phyloP scores from a whole-genome alignment of 75 land plant species.

The Selaginella moellendorffii region DNA sequence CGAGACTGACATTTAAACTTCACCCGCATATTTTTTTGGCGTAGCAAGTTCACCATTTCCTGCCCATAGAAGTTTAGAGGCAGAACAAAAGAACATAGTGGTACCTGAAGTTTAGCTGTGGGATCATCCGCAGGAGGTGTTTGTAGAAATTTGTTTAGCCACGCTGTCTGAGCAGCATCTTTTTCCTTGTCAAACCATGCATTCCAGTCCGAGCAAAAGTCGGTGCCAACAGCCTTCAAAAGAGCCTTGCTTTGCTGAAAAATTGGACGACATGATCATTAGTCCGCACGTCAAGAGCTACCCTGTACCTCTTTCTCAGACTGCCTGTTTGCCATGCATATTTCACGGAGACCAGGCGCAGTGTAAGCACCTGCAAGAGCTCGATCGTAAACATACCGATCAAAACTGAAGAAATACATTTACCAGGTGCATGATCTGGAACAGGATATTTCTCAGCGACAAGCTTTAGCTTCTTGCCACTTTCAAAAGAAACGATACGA shows the following conservation, averaged over 20 bases:
- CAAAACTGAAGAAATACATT: background rate
- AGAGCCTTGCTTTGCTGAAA: background rate
- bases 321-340: background rate
- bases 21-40: conserved; percentile 1
- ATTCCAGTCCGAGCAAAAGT: background rate
- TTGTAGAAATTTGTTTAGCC: conserved; percentile 56
- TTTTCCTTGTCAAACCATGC: background rate
- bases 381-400: background rate
- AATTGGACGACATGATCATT: background rate
- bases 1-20: background rate
- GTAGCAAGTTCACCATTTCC: background rate
- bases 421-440: background rate
- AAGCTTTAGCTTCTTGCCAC: conserved; percentile 31
- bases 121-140: conserved; percentile 63
- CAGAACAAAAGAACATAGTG: too few species aligned
- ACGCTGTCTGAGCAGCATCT: conserved; percentile 16
- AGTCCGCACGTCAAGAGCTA: background rate
- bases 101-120: conserved; percentile 81
- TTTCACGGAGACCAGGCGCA: conserved; percentile 13
- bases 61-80: background rate
- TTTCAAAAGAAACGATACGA: background rate
- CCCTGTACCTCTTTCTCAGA: background rate
- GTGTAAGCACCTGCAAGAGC: background rate
- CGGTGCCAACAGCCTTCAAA: background rate
- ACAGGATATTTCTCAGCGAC: background rate